Base-by-base conservation (phyloP, 805 yeast genomes). In the Isabelozyma rhagii region DNA sequence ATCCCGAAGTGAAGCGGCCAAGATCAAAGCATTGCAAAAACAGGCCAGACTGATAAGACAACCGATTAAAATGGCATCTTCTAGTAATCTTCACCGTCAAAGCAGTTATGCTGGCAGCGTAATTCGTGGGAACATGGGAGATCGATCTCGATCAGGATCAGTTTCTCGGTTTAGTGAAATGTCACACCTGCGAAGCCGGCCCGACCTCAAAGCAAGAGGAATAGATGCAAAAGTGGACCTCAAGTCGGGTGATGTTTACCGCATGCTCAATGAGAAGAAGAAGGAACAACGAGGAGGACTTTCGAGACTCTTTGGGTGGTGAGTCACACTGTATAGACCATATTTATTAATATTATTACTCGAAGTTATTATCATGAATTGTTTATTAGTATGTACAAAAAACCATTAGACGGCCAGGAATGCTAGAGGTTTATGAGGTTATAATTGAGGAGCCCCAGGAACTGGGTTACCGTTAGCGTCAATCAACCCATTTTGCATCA, bases 391-490 rank as follows among this genome's bases (percentile, higher is more conserved):
- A 49, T 49, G 47, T 48, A 51, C 46, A 48, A 36, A 25, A 21
- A n/a, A 25, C 31, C 28, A 31, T 31, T 31, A 18, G 36, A 41
- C 39, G 31, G 25, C 51, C 44, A 39, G 27, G 25, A 21, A 21
- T 21, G 25, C 25, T 21, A 21, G 25, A 21, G 25, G 25, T 44
- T 47, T 7, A 13, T 15, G 13, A 21, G 21, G 47, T 56, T 64
- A 75, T 59, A 75, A 62, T 70, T 76, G 83, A 55, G 88, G 88
- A 52, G 88, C 89, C 62, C 89, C 89, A 62, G 87, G 90, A 57
- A 87, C 79, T 62, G 94, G 93, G 78, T 87, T 87, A 64, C 94
- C 96, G 63, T 87, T 84, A 58, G 84, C 87, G 66, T 87, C 96
- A 56, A 84, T 71, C 71, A 87, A 76, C 62, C 93, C 93, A 72